Base-by-base conservation (phyloP, 257 asterid genomes). In the Solanum habrochaites region DNA sequence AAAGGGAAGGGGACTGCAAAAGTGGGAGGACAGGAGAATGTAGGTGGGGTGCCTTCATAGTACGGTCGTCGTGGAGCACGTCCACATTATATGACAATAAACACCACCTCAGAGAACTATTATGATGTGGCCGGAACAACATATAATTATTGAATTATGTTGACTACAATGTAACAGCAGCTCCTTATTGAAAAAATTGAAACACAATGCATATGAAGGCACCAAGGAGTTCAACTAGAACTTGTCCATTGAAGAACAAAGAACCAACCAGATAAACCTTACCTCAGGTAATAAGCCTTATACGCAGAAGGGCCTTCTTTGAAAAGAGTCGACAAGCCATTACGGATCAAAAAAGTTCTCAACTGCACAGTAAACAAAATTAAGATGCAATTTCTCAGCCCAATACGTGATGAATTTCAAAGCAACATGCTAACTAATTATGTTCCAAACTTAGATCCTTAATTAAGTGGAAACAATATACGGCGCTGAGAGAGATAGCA, bases 261-360 rank as follows among this genome's bases (percentile, higher is more conserved):
- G 37, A 87, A 40, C 37, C 83, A 52, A 39, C 31, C 11, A 74
- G 82, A 87, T 89, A 90, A 86, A 81, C 21, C 88, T 89, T 71
- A 96, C 99, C 96, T 93, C 86, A 91, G 87, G 92, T 97, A 97
- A 92, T 97, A 97, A 89, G 97, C 93, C 92, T 91, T 97, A 91
- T 97, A 97, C 4, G 98, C 98, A 89, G 96, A 89, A 90, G 94
- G 96, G 42, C 98, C 99, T 91, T 97, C 94, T 89, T 95, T 97
- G 70, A 97, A 97, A 89, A 97, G 98, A 91, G 92, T 88, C 27
- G 96, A 72, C 88, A 97, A 90, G 88, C 99, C 99, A 92, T 97
- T 97, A 90, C 99, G 94, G 87, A 97, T 96, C 89, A 96, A 89
- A 90, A 97, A 97, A 62, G 99, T 95, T 87, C 99, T 90, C 88